Base-by-base conservation (phyloP, 163 green algal species). In the Scenedesmus sp. region DNA sequence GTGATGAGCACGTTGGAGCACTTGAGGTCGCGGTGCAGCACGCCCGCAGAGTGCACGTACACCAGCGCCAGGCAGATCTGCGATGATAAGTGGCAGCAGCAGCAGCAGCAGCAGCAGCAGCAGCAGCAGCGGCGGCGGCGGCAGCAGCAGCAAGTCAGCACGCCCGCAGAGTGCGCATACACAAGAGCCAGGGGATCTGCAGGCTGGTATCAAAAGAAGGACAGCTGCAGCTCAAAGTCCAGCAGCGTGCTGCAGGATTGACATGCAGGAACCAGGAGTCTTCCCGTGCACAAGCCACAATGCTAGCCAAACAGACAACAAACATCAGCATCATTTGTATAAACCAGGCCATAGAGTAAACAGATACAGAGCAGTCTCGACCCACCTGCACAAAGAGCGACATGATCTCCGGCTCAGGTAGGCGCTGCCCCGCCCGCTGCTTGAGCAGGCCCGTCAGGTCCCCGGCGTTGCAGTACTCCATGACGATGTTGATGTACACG, bases 1-100 rank as follows among this genome's bases (percentile, higher is more conserved):
- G 90, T 92, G 57, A 96, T 90, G 0, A 92, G 82, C 83, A 92
- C 90, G 46, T 92, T 92, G 66, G 52, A 82, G 60, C 92, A 94
- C 91, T 98, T 98, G 7, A 98, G 67, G 93, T 98, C 96, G 12
- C 96, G 92, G 93, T 98, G 96, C 87, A 97, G 84, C 66, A 97
- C 95, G 85, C 91, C 94, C 59, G 96, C 93, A 6, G 64, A 26
- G 85, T 96, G 94, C 2, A 96, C 93, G 86, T 95, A 94, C 84
- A 94, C 90, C 34, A 96, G 91, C 0, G 94, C 94, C 81, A 96
- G 88, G 76, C 93, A 82, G 2, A 95, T 89, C 90, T 95, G 91
- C 16, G 79, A 64, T 10, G 59, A 10, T 64, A 15, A 1, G 8
- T 15, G 10, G 10, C 12, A 70, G 10, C 9, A 3, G 10, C 62